These are phyloP conservation scores for Colletotrichum gloeosporioides DNA, from an alignment of 2,329 filamentous ascomycete species.

Conservation along the genomic window DNA sequence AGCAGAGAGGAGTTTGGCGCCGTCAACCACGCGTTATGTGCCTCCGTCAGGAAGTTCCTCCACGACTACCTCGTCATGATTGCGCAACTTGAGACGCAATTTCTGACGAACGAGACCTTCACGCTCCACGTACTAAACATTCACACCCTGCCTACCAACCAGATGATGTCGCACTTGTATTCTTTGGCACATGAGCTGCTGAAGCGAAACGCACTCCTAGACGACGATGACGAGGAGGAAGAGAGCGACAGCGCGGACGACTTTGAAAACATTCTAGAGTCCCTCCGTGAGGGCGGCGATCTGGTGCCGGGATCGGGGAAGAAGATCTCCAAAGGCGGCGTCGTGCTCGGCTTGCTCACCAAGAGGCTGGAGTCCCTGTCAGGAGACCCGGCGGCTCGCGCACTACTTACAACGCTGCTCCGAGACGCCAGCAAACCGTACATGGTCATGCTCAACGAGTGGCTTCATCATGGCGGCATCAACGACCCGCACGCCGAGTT, in stretches of 20 bases:
- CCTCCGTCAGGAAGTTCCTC: conserved; percentile 88
- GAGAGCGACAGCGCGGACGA: conserved; percentile 79
- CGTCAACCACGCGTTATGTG: conserved; percentile 94
- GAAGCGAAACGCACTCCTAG: conserved; percentile 85
- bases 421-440: conserved; percentile 92
- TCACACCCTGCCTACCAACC: conserved; percentile 86
- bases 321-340: conserved; percentile 96
- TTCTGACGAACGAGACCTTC: conserved; percentile 86
- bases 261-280: conserved; percentile 92
- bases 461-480: conserved; percentile 95
- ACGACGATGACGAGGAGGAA: conserved; percentile 75
- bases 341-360: conserved; percentile 87
- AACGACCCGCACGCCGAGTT: conserved; percentile 95
- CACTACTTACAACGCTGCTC: conserved; percentile 80
- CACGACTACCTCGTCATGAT: conserved; percentile 95
- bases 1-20: conserved; percentile 91
- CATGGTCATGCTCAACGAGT: conserved; percentile 98
- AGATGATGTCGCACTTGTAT: conserved; percentile 92
- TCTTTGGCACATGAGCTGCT: conserved; percentile 86
- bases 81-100: conserved; percentile 91
- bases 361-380: conserved; percentile 87
- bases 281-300: conserved; percentile 84
- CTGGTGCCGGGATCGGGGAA: conserved; percentile 79
- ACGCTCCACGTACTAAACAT: conserved; percentile 93
- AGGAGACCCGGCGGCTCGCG: conserved; percentile 87